Percentiles rank a stretch among this genome's conserved stretches.
phyloP scores from a whole-genome alignment of 169 alveolate species.

The Plasmodium vinckei region DNA sequence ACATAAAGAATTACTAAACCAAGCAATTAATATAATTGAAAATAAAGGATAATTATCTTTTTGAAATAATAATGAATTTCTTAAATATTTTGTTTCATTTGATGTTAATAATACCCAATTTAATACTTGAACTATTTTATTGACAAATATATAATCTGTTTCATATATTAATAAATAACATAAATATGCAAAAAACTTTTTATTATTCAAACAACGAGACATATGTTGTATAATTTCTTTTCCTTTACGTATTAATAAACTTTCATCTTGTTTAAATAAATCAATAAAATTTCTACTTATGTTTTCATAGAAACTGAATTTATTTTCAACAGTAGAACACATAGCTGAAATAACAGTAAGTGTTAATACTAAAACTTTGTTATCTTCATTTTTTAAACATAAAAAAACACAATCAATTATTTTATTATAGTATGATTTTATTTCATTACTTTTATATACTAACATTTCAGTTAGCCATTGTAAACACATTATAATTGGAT shows the following conservation, averaged over 20 bases:
- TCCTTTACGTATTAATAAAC: slow-evolving; percentile 54
- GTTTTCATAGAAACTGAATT: slow-evolving; percentile 54
- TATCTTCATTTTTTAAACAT: slow-evolving; percentile 54
- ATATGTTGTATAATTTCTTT: slow-evolving; percentile 52
- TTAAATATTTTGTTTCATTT: slow-evolving; percentile 81
- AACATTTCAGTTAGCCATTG: slow-evolving; percentile 67
- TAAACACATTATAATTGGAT: slow-evolving; percentile 64
- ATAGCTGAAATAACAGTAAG: slow-evolving; percentile 73
- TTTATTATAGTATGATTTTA: slow-evolving; percentile 31
- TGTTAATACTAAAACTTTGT: slow-evolving; percentile 40
- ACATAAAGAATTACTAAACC: slow-evolving; percentile 79
- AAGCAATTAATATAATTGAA: slow-evolving; percentile 78
- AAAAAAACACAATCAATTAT: slow-evolving; percentile 51
- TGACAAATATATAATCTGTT: slow-evolving; percentile 45
- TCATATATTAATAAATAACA: slow-evolving; percentile 44
- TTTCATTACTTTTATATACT: slow-evolving; percentile 49
- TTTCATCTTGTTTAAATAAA: slow-evolving; percentile 48
- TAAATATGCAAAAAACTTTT: slow-evolving; percentile 66
- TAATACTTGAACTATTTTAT: slow-evolving; percentile 79
- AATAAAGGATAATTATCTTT: slow-evolving; percentile 72
- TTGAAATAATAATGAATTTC: slow-evolving; percentile 75
- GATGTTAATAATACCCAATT: slow-evolving; percentile 86
- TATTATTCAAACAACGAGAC: slow-evolving; percentile 57
- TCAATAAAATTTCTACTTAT: slow-evolving; percentile 33
- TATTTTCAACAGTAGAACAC: slow-evolving; percentile 68